Evolutionary conservation across 176 grass and related monocot genomes (phyloP).

Genomic region (Ananas comosus): DNA sequence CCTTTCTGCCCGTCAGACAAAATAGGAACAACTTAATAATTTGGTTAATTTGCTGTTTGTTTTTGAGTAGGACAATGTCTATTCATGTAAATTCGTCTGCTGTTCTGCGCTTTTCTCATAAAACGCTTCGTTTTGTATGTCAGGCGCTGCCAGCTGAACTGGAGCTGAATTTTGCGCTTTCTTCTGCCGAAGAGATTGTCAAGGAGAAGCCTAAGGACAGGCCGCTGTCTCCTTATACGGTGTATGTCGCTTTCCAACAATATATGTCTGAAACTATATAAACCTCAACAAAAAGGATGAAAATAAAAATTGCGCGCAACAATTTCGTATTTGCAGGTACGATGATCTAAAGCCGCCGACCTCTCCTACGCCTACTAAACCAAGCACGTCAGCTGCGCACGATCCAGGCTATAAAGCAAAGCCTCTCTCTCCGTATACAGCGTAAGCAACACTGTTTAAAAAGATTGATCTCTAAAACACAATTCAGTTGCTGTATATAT

Average conservation of each 20-base stretch:
- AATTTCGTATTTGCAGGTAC: slow-evolving; percentile 17
- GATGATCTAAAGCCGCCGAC: slow-evolving; percentile 34
- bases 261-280: background rate
- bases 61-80: too few species aligned
- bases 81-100: background rate
- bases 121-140: background rate
- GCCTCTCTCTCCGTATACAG: slow-evolving; percentile 27
- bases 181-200: background rate
- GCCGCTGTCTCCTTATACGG: slow-evolving; percentile 30
- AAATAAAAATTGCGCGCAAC: background rate
- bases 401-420: background rate
- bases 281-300: background rate
- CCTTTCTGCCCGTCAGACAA: background rate
- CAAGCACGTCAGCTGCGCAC: slow-evolving; percentile 11
- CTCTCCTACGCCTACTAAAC: slow-evolving; percentile 24
- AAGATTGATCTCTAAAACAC: too few species aligned
- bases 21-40: background rate
- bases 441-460: background rate
- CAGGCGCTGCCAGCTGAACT: slow-evolving; percentile 17
- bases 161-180: background rate
- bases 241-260: slow-evolving; percentile 23
- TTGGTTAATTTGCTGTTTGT: background rate
- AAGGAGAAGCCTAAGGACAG: slow-evolving; percentile 11
- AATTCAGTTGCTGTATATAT: too few species aligned
- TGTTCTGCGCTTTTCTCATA: background rate